Conservation (phyloP, 352 stramenopile genomes). For the Phytopythium montanum region DNA sequence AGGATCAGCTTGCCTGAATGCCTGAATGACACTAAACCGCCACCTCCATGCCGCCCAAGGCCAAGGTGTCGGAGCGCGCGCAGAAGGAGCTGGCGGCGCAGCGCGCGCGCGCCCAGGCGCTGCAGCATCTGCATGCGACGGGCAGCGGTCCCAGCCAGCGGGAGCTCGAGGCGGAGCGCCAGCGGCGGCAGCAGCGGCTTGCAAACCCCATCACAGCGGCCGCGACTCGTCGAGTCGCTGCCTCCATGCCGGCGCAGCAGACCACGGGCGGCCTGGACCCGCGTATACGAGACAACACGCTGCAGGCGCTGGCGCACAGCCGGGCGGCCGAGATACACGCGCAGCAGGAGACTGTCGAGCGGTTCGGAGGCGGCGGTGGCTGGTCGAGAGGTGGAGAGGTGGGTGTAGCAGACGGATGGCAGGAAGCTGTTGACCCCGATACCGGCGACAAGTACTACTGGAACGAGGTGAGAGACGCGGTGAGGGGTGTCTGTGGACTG, state of each 20-base stretch:
- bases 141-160: slow-evolving; percentile 63
- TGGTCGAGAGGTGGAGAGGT: slow-evolving; percentile 11
- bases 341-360: slow-evolving; percentile 16
- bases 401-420: slow-evolving; percentile 45
- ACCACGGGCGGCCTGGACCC: slow-evolving; percentile 28
- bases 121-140: slow-evolving; percentile 57
- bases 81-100: slow-evolving; percentile 62
- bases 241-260: slow-evolving; percentile 3
- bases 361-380: slow-evolving; percentile 11
- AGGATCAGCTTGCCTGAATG: too few relatives aligned
- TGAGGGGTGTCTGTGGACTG: not conserved
- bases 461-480: slow-evolving; percentile 52
- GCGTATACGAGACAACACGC: slow-evolving; percentile 69
- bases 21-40: too few relatives aligned
- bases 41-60: slow-evolving; percentile 40
- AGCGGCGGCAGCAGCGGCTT: slow-evolving; percentile 46
- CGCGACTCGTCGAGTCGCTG: slow-evolving; percentile 32
- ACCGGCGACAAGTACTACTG: slow-evolving; percentile 74
- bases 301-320: slow-evolving; percentile 50
- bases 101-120: slow-evolving; percentile 52
- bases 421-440: slow-evolving; percentile 37
- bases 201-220: slow-evolving; percentile 39
- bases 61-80: slow-evolving; percentile 28
- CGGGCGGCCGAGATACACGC: slow-evolving; percentile 43
- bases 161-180: slow-evolving; percentile 58